Percentiles rank a stretch among this genome's conserved stretches.
Evolutionary conservation across 2,329 filamentous ascomycete species (phyloP).

Genomic region (Ophiostoma himal-ulmi): DNA sequence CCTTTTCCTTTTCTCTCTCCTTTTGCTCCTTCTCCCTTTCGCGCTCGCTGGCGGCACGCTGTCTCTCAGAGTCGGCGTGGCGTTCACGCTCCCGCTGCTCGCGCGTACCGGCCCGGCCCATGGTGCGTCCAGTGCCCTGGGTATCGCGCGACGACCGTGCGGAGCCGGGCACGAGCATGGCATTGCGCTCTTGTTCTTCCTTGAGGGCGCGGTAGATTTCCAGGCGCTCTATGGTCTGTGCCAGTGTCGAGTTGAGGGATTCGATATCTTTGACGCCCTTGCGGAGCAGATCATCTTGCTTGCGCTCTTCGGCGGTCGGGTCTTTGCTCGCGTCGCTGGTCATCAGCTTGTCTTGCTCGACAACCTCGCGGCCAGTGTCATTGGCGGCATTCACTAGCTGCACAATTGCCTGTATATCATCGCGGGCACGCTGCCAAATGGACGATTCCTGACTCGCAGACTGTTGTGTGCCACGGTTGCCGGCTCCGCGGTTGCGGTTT

Average conservation of each 20-base stretch:
- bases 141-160: slow-evolving; percentile 3
- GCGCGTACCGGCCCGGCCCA: slow-evolving; percentile 28
- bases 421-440: slow-evolving; percentile 9
- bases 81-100: slow-evolving; percentile 21
- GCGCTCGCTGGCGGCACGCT: neutral
- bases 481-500: neutral
- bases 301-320: slow-evolving; percentile 26
- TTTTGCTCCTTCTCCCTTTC: neutral
- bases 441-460: neutral
- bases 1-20: neutral
- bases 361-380: neutral
- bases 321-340: neutral
- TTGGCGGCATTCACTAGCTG: neutral
- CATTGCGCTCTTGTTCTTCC: slow-evolving; percentile 35
- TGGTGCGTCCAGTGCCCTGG: slow-evolving; percentile 21
- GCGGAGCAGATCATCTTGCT: slow-evolving; percentile 31
- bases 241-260: slow-evolving; percentile 34
- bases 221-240: slow-evolving; percentile 36
- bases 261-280: slow-evolving; percentile 32
- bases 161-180: slow-evolving; percentile 25
- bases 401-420: neutral
- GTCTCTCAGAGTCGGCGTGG: neutral
- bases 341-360: neutral
- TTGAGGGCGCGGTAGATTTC: slow-evolving; percentile 39
- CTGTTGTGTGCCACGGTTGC: neutral